A percentile compares a stretch with the other conserved stretches of the same genome.
These are phyloP conservation scores for Nannizziopsis arthrosporioides DNA, from an alignment of 2,329 filamentous ascomycete genomes.

Conservation along the genomic window DNA sequence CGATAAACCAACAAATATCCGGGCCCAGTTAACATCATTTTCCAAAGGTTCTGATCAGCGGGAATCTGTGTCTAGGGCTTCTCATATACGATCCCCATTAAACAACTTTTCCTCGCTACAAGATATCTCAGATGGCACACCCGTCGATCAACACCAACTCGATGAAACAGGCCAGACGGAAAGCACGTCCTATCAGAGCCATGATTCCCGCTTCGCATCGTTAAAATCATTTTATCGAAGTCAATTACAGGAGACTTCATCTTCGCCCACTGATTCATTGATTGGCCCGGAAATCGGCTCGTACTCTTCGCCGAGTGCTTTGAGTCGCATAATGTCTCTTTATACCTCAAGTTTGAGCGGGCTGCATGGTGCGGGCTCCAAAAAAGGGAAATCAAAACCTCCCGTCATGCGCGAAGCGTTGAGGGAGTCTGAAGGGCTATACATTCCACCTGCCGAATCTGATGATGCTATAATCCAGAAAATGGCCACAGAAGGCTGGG, in stretches of 20 bases:
- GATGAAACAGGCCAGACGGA: conserved; percentile 26
- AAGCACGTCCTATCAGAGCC: conserved; percentile 37
- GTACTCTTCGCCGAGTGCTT: conserved; percentile 63
- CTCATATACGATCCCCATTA: conserved; percentile 27
- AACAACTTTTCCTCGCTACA: conserved; percentile 28
- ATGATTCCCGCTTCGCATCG: conserved; percentile 59
- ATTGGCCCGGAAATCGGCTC: conserved; percentile 37
- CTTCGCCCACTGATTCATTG: conserved; percentile 41
- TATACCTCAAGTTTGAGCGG: conserved; percentile 56
- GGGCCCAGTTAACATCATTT: conserved; percentile 62
- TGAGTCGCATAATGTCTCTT: conserved; percentile 82
- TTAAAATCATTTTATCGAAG: conserved; percentile 70
- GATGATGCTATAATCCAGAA: conserved; percentile 51
- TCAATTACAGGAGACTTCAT: conserved; percentile 56
- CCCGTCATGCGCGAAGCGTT: conserved; percentile 72
- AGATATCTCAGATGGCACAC: conserved; percentile 13
- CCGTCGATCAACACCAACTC: conserved; percentile 19
- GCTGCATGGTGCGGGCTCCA: conserved; percentile 38
- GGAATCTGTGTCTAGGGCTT: conserved; percentile 28
- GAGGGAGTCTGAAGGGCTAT: conserved; percentile 58
- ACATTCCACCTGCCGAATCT: conserved; percentile 46
- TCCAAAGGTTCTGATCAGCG: conserved; percentile 38
- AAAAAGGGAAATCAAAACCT: conserved; percentile 55
- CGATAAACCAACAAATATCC: conserved; percentile 77
- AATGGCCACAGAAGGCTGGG: conserved; percentile 50